Conservation (phyloP, 176 grass and related monocot genomes). For the Otatea glauca region DNA sequence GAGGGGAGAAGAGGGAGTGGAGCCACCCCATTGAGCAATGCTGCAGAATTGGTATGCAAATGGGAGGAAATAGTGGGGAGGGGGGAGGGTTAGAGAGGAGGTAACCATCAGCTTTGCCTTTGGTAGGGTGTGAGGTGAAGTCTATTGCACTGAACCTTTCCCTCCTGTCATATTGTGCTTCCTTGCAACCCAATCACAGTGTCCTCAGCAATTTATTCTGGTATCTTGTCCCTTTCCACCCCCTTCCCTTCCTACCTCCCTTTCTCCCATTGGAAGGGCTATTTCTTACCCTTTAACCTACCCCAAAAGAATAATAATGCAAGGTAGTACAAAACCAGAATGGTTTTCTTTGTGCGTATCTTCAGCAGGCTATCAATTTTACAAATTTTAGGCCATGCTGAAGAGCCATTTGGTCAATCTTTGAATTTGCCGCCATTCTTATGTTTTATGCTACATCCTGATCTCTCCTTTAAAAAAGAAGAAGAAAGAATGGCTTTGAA, state of each 20-base stretch:
- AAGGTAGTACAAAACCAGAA: constrained; percentile 25
- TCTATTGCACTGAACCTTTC: constrained; percentile 51
- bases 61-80: constrained; percentile 40
- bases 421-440: constrained; percentile 10
- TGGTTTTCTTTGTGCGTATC: neutral
- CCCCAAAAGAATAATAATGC: constrained; percentile 24
- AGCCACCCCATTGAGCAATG: constrained; percentile 71
- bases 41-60: constrained; percentile 6
- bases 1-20: constrained; percentile 71
- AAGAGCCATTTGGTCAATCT: neutral
- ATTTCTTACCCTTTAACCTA: constrained; percentile 50
- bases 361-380: neutral
- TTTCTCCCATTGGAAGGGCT: constrained; percentile 36
- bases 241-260: constrained; percentile 49
- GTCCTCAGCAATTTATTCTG: constrained; percentile 49
- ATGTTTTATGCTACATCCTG: constrained; percentile 26
- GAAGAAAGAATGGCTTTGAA: constrained; percentile 11
- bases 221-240: constrained; percentile 71
- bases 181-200: constrained; percentile 53
- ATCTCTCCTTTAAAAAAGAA: neutral
- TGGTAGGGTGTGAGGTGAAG: constrained; percentile 57
- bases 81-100: constrained; percentile 35
- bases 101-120: constrained; percentile 64
- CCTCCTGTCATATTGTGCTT: constrained; percentile 39
- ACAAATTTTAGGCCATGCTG: neutral